Evolutionary conservation across 352 stramenopile genomes (phyloP).

Genomic region (Blastocystis sp.): DNA sequence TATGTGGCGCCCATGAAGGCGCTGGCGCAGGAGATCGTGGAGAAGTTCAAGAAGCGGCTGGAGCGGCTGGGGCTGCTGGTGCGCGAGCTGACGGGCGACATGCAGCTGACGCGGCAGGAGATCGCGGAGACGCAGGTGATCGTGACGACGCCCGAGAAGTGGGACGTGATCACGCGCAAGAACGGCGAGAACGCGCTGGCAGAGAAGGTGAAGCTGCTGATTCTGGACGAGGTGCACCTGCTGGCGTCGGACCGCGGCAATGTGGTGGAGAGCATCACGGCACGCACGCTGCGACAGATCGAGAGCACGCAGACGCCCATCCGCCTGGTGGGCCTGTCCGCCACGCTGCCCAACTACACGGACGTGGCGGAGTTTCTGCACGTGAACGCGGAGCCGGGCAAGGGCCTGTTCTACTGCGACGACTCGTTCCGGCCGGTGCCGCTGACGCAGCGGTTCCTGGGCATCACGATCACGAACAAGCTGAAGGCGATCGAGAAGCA

Average conservation of each 20-base stretch:
- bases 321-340: slow-evolving; percentile 93
- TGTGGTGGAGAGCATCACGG: slow-evolving; percentile 98
- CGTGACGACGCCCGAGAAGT: slow-evolving; percentile 97
- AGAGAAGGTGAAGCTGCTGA: slow-evolving; percentile 80
- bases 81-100: slow-evolving; percentile 79
- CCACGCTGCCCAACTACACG: slow-evolving; percentile 97
- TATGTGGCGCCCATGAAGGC: slow-evolving; percentile 96
- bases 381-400: slow-evolving; percentile 77
- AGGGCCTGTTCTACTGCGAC: slow-evolving; percentile 95
- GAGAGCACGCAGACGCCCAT: slow-evolving; percentile 93
- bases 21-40: slow-evolving; percentile 95
- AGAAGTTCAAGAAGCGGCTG: slow-evolving; percentile 90
- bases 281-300: slow-evolving; percentile 89
- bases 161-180: slow-evolving; percentile 98
- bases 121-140: slow-evolving; percentile 91
- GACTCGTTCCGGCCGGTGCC: slow-evolving; percentile 93
- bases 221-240: slow-evolving; percentile 99
- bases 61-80: slow-evolving; percentile 76
- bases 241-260: slow-evolving; percentile 93
- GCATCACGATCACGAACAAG: slow-evolving; percentile 77
- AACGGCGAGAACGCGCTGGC: slow-evolving; percentile 82
- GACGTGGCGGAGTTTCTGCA: slow-evolving; percentile 94
- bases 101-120: slow-evolving; percentile 92
- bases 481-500: slow-evolving; percentile 65
- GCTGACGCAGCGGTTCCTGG: slow-evolving; percentile 96